Evolutionary conservation across 345 rosid species (phyloP).

Genomic region (Noccaea caerulescens): DNA sequence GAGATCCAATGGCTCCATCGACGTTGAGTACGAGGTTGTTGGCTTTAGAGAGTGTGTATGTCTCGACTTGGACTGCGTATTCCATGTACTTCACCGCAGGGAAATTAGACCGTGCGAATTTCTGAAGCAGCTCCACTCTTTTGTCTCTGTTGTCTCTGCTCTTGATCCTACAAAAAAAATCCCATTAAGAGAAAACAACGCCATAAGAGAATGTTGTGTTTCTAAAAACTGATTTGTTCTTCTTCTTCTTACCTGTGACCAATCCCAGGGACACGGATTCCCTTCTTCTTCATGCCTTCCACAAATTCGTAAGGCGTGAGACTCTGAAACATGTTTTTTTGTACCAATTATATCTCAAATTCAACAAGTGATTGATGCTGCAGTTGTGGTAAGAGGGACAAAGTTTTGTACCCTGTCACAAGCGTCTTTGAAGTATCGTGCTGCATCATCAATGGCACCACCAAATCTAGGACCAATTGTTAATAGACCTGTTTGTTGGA

Average conservation of each 20-base stretch:
- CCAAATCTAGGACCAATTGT: constrained; percentile 99
- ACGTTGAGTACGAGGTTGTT: constrained; percentile 85
- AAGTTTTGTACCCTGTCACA: constrained; percentile 66
- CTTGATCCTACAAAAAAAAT: constrained; percentile 64
- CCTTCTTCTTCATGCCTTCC: constrained; percentile 96
- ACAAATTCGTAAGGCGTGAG: constrained; percentile 92
- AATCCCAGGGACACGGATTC: constrained; percentile 96
- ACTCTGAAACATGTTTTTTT: constrained; percentile 50
- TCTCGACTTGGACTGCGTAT: constrained; percentile 87
- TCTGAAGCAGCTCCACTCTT: constrained; percentile 91
- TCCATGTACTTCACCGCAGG: constrained; percentile 95
- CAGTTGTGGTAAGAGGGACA: not conserved
- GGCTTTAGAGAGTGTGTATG: constrained; percentile 83
- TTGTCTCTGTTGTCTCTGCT: constrained; percentile 95
- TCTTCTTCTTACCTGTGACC: constrained; percentile 81
- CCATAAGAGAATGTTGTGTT: not conserved
- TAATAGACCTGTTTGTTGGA: constrained; percentile 69
- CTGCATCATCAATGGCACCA: constrained; percentile 98
- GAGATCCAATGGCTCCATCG: constrained; percentile 92
- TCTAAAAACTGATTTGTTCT: constrained; percentile 7
- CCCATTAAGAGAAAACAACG: not conserved
- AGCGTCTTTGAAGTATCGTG: constrained; percentile 97
- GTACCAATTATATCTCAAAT: constrained; percentile 15
- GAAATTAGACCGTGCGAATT: constrained; percentile 82
- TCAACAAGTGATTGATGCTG: constrained; percentile 15